Evolutionary conservation across 257 asterid species (phyloP).

Genomic region (Solanum tarapatanum): DNA sequence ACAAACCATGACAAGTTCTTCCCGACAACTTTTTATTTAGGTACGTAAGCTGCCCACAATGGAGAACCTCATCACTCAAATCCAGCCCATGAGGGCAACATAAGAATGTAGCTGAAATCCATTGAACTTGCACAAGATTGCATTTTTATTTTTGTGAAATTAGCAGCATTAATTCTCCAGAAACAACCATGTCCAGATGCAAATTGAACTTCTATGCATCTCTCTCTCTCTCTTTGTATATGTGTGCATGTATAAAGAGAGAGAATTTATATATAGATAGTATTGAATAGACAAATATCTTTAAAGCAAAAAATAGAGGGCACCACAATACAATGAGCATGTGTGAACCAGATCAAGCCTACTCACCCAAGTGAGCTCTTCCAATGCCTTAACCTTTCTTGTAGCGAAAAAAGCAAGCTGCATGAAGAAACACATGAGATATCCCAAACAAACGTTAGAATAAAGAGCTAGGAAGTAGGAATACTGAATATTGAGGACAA

Average conservation of each 20-base stretch:
- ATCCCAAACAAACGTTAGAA: neutral
- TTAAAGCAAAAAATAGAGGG: neutral
- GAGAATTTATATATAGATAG: neutral
- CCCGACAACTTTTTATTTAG: neutral
- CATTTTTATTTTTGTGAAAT: neutral
- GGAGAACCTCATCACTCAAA: neutral
- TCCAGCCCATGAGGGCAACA: neutral
- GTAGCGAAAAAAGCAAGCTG: constrained; percentile 88
- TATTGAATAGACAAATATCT: neutral
- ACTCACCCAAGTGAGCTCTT: constrained; percentile 96
- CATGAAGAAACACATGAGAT: constrained; percentile 13
- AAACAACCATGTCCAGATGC: neutral
- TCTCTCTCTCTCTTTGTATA: neutral
- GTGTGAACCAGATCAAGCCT: neutral
- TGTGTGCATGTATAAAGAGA: neutral
- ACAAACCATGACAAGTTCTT: neutral
- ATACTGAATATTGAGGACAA: neutral
- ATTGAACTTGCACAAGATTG: neutral
- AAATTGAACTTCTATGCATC: neutral
- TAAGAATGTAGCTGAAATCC: neutral
- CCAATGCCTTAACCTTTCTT: constrained; percentile 72
- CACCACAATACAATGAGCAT: neutral
- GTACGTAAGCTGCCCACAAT: neutral
- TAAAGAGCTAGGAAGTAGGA: constrained; percentile 6
- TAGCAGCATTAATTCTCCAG: neutral